phyloP scores from a whole-genome alignment of 257 asterid genomes.

The Marsdenia floribunda region DNA sequence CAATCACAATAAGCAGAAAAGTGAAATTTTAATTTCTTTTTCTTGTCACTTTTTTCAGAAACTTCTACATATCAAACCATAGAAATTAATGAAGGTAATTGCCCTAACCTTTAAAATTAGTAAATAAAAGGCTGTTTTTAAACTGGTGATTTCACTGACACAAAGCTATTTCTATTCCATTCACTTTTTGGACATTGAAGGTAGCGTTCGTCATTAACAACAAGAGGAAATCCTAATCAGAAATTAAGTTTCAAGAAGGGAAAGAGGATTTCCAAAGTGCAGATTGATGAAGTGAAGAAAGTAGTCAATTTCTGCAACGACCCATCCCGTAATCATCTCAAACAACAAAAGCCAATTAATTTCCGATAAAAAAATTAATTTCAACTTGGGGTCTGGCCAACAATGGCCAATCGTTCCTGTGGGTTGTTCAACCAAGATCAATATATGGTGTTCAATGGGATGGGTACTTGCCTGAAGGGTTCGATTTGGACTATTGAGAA shows the following conservation, averaged over 20 bases:
- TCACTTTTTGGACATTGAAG: neutral
- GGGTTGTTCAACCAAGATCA: too few species aligned
- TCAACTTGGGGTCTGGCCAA: too few species aligned
- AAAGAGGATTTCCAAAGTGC: neutral
- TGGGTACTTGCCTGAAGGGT: too few species aligned
- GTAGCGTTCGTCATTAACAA: too few species aligned
- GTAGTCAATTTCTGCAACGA: slow-evolving; percentile 14
- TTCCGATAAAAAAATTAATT: too few species aligned
- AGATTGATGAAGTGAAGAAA: neutral
- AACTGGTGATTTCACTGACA: neutral
- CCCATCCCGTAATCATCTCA: slow-evolving; percentile 83
- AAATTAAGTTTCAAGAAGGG: slow-evolving; percentile 1
- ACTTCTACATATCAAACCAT: neutral
- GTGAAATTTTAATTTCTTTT: neutral
- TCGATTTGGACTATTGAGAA: too few species aligned
- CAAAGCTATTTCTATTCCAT: neutral
- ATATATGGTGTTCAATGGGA: too few species aligned
- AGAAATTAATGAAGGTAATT: neutral
- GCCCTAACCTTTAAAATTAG: neutral
- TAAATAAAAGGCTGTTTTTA: neutral
- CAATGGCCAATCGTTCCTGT: too few species aligned
- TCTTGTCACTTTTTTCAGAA: neutral
- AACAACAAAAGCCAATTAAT: slow-evolving; percentile 63
- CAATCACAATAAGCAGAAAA: slow-evolving; percentile 16
- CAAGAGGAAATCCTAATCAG: neutral